These are phyloP conservation scores for Panaeolus papilionaceus DNA, from an alignment of 768 basidiomycete species.

Conservation along the genomic window DNA sequence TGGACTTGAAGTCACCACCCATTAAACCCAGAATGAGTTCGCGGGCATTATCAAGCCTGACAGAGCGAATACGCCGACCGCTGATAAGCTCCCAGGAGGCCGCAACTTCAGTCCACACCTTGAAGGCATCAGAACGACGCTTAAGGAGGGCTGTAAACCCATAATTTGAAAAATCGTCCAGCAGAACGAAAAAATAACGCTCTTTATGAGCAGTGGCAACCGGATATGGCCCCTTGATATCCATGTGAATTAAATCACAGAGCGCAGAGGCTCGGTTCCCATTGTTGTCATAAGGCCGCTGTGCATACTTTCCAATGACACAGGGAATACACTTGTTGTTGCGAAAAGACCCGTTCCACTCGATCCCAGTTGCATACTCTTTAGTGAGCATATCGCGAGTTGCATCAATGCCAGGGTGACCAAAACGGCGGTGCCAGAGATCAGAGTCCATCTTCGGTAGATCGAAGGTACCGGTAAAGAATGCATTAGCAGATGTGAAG, in stretches of 20 bases:
- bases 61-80: constrained; percentile 15
- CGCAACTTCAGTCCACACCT: background rate
- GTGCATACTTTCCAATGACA: constrained; percentile 33
- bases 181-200: no score
- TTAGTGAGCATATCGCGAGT: constrained; percentile 25
- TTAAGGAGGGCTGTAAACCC: constrained; percentile 21
- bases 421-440: constrained; percentile 34
- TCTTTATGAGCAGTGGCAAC: constrained; percentile 23
- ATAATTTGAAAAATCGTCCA: constrained; percentile 26
- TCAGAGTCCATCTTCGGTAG: constrained; percentile 13
- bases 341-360: constrained; percentile 15
- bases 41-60: constrained; percentile 28
- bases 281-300: constrained; percentile 21
- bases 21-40: constrained; percentile 24
- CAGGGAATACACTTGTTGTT: constrained; percentile 28
- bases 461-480: constrained; percentile 17
- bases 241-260: constrained; percentile 29
- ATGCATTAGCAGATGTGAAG: background rate
- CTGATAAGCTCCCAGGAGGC: constrained; percentile 18
- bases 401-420: constrained; percentile 30
- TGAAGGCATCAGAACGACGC: constrained; percentile 15
- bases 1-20: constrained; percentile 11
- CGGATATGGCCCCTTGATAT: constrained; percentile 34
- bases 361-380: constrained; percentile 26
- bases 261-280: constrained; percentile 19